A percentile compares a stretch with the other conserved stretches of the same genome.
Evolutionary conservation across 1,284 basidiomycete genomes (phyloP).

Genomic region (Cutaneotrichosporon mucoides): DNA sequence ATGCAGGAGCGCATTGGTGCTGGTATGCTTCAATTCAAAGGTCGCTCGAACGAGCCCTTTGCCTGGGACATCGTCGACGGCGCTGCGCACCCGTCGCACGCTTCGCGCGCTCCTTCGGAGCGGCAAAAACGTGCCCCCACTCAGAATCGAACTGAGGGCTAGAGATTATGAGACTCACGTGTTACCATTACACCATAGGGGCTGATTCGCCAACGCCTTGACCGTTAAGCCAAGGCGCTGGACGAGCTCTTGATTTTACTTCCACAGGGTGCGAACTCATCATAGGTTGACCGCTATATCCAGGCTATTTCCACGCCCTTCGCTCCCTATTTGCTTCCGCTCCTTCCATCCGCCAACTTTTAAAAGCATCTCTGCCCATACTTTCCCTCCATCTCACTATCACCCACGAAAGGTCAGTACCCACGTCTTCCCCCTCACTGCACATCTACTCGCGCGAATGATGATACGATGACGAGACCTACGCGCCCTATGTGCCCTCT

Average conservation of each 20-base stretch:
- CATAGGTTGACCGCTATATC: no score
- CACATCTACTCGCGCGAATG: conserved; percentile 17
- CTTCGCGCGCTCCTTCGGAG: no score
- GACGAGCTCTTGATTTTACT: no score
- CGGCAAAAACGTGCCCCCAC: conserved; percentile 2
- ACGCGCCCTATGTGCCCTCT: conserved; percentile 17
- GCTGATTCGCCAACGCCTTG: neutral
- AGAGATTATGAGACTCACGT: conserved; percentile 9
- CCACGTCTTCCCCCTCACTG: neutral
- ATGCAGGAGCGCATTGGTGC: no score
- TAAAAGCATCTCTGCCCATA: neutral
- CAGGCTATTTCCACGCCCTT: no score
- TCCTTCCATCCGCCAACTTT: neutral
- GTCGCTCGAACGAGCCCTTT: no score
- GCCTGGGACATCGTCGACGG: no score
- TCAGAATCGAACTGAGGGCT: conserved; percentile 8
- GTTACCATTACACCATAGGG: conserved; percentile 8
- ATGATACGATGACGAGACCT: conserved; percentile 49
- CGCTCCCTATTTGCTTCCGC: no score
- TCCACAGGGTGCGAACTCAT: no score
- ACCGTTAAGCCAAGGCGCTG: neutral
- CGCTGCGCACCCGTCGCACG: no score
- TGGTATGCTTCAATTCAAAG: no score
- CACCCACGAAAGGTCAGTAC: conserved; percentile 1
- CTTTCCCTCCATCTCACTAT: neutral